A percentile compares a stretch with the other conserved stretches of the same genome.
These are phyloP conservation scores for Pleurotus tuber-regium DNA, from an alignment of 768 basidiomycete species.

Conservation along the genomic window DNA sequence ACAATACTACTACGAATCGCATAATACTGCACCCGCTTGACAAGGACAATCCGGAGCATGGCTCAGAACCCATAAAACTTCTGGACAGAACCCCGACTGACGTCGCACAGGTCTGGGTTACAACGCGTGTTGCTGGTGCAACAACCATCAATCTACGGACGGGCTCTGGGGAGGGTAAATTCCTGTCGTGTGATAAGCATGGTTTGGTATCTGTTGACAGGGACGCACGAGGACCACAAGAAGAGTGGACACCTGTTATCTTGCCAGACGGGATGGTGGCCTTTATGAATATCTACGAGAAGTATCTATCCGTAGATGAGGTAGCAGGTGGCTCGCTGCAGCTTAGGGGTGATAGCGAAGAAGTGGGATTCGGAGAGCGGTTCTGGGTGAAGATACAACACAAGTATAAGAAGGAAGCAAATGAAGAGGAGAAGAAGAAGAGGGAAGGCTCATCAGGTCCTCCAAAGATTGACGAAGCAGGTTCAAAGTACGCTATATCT, in stretches of 20 bases:
- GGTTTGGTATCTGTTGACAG: slow-evolving; percentile 82
- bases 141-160: slow-evolving; percentile 83
- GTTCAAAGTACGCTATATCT: slow-evolving; percentile 62
- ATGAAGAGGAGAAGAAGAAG: slow-evolving; percentile 74
- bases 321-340: slow-evolving; percentile 79
- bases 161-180: slow-evolving; percentile 86
- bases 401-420: slow-evolving; percentile 84
- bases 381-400: slow-evolving; percentile 90
- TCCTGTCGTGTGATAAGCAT: slow-evolving; percentile 83
- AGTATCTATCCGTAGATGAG: slow-evolving; percentile 82
- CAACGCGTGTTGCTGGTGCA: slow-evolving; percentile 81
- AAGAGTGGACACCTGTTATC: slow-evolving; percentile 89
- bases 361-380: slow-evolving; percentile 80
- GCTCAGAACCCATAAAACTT: slow-evolving; percentile 39
- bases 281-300: slow-evolving; percentile 87
- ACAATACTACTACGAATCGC: slow-evolving; percentile 70
- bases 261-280: slow-evolving; percentile 84
- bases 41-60: slow-evolving; percentile 53
- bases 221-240: slow-evolving; percentile 89
- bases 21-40: slow-evolving; percentile 66
- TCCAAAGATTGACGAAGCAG: slow-evolving; percentile 65
- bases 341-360: slow-evolving; percentile 81
- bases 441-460: slow-evolving; percentile 53
- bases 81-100: slow-evolving; percentile 75
- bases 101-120: slow-evolving; percentile 90